Conservation (phyloP, 768 basidiomycete species). For the Boletus rex-veris region DNA sequence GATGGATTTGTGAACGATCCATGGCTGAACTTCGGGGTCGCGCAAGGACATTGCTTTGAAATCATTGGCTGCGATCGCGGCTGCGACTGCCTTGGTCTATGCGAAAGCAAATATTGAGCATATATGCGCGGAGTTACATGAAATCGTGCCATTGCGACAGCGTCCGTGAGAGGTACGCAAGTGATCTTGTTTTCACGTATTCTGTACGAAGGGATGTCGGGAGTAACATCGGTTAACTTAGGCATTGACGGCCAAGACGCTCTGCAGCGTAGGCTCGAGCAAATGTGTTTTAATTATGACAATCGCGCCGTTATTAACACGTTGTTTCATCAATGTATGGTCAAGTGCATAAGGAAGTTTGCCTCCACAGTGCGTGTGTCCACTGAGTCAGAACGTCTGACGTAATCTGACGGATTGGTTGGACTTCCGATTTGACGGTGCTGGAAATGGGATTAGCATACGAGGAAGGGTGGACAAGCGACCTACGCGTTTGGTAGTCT, state of each 20-base stretch:
- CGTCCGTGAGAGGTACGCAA: constrained; percentile 87
- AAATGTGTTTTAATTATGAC: background rate
- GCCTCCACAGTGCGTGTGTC: constrained; percentile 96
- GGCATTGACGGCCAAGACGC: constrained; percentile 87
- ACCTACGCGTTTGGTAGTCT: constrained; percentile 71
- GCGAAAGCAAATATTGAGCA: constrained; percentile 3
- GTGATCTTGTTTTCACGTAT: constrained; percentile 93
- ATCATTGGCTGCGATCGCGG: constrained; percentile 77
- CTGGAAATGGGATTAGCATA: constrained; percentile 38
- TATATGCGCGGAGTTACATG: background rate
- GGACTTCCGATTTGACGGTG: constrained; percentile 83
- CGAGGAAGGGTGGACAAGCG: background rate
- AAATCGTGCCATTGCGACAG: constrained; percentile 72
- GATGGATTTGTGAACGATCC: background rate
- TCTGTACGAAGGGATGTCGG: constrained; percentile 91
- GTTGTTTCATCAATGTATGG: constrained; percentile 72
- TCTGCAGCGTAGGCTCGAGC: constrained; percentile 90
- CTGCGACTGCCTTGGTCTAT: constrained; percentile 82
- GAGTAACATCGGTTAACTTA: constrained; percentile 70
- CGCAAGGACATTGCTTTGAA: constrained; percentile 85
- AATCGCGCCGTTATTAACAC: background rate
- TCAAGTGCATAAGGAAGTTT: constrained; percentile 83
- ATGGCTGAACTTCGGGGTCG: constrained; percentile 75
- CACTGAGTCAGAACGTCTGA: constrained; percentile 86
- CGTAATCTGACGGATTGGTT: constrained; percentile 89